Conservation (phyloP, 1,284 basidiomycete species). For the Fomitopsis pinicola region DNA sequence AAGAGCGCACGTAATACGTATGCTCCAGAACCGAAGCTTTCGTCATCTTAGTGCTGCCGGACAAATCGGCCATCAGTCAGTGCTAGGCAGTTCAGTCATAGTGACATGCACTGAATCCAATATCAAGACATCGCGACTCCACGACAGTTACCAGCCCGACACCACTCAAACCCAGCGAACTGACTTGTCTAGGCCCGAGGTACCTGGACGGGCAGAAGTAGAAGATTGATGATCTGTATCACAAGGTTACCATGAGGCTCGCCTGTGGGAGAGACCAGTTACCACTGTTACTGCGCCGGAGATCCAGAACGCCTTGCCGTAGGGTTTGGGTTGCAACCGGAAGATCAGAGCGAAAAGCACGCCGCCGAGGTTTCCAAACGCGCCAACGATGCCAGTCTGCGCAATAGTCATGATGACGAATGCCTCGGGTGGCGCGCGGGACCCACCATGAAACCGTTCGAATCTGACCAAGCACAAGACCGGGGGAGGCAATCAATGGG, state of each 20-base stretch:
- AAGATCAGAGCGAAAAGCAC: conserved; percentile 47
- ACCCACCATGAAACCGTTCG: conserved; percentile 33
- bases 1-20: background rate
- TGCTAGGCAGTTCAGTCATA: no score
- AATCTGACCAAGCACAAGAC: conserved; percentile 19
- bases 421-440: background rate
- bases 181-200: conserved; percentile 7
- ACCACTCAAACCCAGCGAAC: no score
- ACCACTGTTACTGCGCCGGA: conserved; percentile 35
- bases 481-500: conserved; percentile 18
- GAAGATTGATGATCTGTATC: conserved; percentile 13
- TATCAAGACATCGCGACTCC: no score
- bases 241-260: background rate
- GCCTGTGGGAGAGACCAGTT: conserved; percentile 5
- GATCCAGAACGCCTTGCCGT: conserved; percentile 45
- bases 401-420: background rate
- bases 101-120: no score
- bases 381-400: conserved; percentile 48
- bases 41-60: no score
- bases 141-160: background rate
- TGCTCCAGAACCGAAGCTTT: background rate
- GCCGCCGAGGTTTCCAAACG: conserved; percentile 50
- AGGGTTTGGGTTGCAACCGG: conserved; percentile 38
- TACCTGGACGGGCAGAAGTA: conserved; percentile 13
- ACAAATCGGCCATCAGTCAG: no score